Percentiles rank a stretch among this genome's conserved stretches.
Conservation (phyloP, 2,329 filamentous ascomycete species). For the Stenocarpella maydis region DNA sequence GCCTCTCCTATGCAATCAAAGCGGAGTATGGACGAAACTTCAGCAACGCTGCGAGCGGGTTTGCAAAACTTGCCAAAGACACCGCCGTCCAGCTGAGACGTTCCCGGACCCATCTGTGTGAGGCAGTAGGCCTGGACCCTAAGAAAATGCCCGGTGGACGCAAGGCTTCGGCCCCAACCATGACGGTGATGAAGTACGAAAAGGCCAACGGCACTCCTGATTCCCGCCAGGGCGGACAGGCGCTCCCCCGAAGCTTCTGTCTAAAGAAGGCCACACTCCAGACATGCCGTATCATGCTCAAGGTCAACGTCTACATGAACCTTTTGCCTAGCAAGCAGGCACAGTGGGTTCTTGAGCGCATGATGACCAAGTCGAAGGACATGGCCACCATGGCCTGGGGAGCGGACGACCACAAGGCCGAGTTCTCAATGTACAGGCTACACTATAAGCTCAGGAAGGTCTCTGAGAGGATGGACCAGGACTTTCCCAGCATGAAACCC, state of each 20-base stretch:
- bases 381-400: background rate
- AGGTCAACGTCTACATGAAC: background rate
- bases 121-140: background rate
- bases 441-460: constrained; percentile 8
- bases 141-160: background rate
- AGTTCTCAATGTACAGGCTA: background rate
- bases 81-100: background rate
- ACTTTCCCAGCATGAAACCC: background rate
- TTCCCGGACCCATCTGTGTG: background rate
- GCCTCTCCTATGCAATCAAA: too few species aligned
- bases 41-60: background rate
- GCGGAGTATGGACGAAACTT: background rate
- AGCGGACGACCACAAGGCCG: background rate
- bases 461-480: background rate
- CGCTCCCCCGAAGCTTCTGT: background rate
- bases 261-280: background rate
- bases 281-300: background rate
- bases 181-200: background rate
- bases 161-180: background rate
- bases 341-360: background rate
- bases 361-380: background rate
- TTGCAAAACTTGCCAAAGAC: background rate
- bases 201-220: background rate
- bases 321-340: background rate
- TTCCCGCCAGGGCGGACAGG: background rate